Evolutionary conservation across 257 asterid species (phyloP).

Genomic region (Solanum habrochaites): DNA sequence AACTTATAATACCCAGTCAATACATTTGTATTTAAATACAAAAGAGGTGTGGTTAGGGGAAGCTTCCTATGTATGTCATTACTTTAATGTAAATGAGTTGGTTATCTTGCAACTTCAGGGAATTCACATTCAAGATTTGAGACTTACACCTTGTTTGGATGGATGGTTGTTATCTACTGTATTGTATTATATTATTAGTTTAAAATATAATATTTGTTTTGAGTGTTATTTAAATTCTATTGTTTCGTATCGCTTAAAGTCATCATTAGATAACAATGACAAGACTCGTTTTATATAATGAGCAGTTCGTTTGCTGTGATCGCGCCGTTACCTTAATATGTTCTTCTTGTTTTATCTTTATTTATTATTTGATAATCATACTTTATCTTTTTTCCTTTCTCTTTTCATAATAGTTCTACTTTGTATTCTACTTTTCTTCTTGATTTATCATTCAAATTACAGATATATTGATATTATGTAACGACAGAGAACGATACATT

Average conservation of each 20-base stretch:
- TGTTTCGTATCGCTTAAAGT: too few species aligned
- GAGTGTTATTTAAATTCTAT: too few species aligned
- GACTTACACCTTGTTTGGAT: neutral
- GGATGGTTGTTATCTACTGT: neutral
- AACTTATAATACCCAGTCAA: neutral
- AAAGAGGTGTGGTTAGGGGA: neutral
- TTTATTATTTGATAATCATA: too few species aligned
- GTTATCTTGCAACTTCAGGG: neutral
- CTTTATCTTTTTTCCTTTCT: too few species aligned
- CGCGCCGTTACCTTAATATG: too few species aligned
- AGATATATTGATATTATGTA: too few species aligned
- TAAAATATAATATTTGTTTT: too few species aligned
- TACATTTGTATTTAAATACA: neutral
- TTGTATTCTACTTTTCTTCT: too few species aligned
- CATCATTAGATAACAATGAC: too few species aligned
- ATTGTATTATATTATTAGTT: neutral
- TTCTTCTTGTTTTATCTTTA: too few species aligned
- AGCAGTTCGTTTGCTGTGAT: neutral
- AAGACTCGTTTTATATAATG: neutral
- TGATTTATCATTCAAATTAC: neutral
- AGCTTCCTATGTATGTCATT: neutral
- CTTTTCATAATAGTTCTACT: neutral
- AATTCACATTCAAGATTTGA: neutral
- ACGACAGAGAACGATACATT: too few species aligned
- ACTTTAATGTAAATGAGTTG: neutral